Conservation (phyloP, 164 flowering plant species). For the Liquidambar formosana region DNA sequence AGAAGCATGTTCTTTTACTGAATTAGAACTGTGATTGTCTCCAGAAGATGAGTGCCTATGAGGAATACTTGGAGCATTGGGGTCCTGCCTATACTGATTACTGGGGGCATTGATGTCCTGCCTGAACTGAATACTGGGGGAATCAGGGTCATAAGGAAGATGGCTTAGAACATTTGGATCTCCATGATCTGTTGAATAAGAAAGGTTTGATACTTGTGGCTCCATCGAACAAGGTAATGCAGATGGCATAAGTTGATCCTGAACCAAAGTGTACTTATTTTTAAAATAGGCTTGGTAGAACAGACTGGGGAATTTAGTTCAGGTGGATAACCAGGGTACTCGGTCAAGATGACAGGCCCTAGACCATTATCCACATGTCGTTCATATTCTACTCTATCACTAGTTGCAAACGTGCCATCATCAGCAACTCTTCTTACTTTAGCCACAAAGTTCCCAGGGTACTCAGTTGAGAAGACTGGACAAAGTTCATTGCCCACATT, state of each 20-base stretch:
- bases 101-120: too few relatives aligned
- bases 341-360: slow-evolving; percentile 5
- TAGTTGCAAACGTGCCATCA: slow-evolving; percentile 10
- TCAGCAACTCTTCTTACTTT: slow-evolving; percentile 4
- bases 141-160: slow-evolving; percentile 12
- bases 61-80: too few relatives aligned
- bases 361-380: neutral
- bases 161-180: slow-evolving; percentile 23
- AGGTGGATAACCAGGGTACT: slow-evolving; percentile 9
- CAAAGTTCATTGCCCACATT: slow-evolving; percentile 6
- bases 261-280: slow-evolving; percentile 8
- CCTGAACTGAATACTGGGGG: too few relatives aligned
- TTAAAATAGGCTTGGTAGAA: slow-evolving; percentile 8
- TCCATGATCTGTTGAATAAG: slow-evolving; percentile 7
- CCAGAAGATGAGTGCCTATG: slow-evolving; percentile 17
- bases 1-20: neutral
- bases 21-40: slow-evolving; percentile 2
- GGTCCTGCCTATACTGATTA: neutral
- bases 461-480: neutral
- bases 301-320: slow-evolving; percentile 5
- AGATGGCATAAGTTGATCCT: slow-evolving; percentile 11
- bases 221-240: slow-evolving; percentile 4
- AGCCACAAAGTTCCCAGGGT: neutral
- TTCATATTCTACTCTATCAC: slow-evolving; percentile 2
- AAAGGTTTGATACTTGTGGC: neutral